Evolutionary conservation across 768 basidiomycete species (phyloP).

Genomic region (Artomyces pyxidatus): DNA sequence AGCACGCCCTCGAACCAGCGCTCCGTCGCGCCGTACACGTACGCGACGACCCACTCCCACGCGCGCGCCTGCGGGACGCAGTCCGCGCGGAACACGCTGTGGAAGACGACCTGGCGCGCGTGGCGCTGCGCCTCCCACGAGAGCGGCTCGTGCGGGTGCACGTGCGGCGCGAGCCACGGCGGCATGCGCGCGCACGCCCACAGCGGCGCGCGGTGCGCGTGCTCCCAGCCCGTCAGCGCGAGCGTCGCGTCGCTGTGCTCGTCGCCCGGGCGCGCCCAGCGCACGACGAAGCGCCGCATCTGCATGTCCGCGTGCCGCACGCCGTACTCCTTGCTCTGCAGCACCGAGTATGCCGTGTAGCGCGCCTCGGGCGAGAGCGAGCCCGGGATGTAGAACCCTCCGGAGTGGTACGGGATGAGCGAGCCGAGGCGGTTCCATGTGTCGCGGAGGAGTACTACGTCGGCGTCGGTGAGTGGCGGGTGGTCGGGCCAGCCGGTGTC

Average conservation of each 20-base stretch:
- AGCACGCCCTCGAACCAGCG: slow-evolving; percentile 26
- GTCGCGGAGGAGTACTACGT: slow-evolving; percentile 17
- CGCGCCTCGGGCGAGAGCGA: slow-evolving; percentile 20
- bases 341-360: slow-evolving; percentile 17
- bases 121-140: slow-evolving; percentile 19
- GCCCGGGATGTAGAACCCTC: slow-evolving; percentile 24
- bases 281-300: slow-evolving; percentile 24
- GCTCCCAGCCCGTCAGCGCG: slow-evolving; percentile 25
- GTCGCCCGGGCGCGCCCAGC: slow-evolving; percentile 12
- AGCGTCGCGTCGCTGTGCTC: slow-evolving; percentile 12
- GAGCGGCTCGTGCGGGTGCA: slow-evolving; percentile 17
- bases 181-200: slow-evolving; percentile 28
- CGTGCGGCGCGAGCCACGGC: slow-evolving; percentile 18
- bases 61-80: slow-evolving; percentile 9
- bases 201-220: slow-evolving; percentile 23
- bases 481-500: slow-evolving; percentile 12
- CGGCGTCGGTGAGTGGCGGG: slow-evolving; percentile 17
- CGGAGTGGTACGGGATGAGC: slow-evolving; percentile 22
- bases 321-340: slow-evolving; percentile 21
- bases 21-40: slow-evolving; percentile 23
- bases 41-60: slow-evolving; percentile 23
- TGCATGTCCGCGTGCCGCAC: slow-evolving; percentile 24
- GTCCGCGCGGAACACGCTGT: slow-evolving; percentile 16
- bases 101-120: slow-evolving; percentile 18
- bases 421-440: slow-evolving; percentile 20